These are phyloP conservation scores for Aspergillus heteromorphus DNA, from an alignment of 495 filamentous ascomycete genomes.

Conservation along the genomic window DNA sequence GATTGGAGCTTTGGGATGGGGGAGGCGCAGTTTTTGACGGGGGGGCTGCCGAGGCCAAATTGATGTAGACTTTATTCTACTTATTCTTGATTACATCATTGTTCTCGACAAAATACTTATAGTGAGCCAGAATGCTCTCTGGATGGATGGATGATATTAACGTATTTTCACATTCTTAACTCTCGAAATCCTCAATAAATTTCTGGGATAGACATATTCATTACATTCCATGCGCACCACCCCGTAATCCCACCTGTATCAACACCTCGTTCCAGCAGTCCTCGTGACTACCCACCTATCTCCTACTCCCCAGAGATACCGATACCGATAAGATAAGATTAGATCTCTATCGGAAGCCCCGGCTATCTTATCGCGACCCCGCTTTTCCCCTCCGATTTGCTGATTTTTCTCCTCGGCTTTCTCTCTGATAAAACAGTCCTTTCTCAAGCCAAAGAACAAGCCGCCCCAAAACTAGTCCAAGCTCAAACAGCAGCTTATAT, in stretches of 20 bases:
- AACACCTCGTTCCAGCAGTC: no score
- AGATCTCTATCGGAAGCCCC: not conserved
- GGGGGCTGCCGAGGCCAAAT: not conserved
- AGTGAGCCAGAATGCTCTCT: no score
- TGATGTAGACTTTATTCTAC: no score
- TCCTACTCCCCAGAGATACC: no score
- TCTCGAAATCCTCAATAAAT: no score
- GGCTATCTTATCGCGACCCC: not conserved
- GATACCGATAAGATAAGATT: constrained; percentile 1
- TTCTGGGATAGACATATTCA: no score
- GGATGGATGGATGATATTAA: no score
- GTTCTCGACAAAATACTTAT: no score
- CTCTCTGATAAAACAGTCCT: not conserved
- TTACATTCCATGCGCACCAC: no score
- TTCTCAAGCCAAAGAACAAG: no score
- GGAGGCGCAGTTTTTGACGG: not conserved
- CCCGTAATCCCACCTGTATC: no score
- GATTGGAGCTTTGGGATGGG: not conserved
- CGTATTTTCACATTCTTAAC: not conserved
- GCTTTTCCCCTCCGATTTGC: not conserved
- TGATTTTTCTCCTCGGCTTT: not conserved
- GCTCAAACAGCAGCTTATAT: not conserved
- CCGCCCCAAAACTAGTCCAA: not conserved
- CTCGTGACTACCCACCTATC: no score
- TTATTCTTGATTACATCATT: not conserved